A percentile compares a stretch with the other conserved stretches of the same genome.
These are phyloP conservation scores for Carallia pectinifolia DNA, from an alignment of 345 rosid genomes.

Conservation along the genomic window DNA sequence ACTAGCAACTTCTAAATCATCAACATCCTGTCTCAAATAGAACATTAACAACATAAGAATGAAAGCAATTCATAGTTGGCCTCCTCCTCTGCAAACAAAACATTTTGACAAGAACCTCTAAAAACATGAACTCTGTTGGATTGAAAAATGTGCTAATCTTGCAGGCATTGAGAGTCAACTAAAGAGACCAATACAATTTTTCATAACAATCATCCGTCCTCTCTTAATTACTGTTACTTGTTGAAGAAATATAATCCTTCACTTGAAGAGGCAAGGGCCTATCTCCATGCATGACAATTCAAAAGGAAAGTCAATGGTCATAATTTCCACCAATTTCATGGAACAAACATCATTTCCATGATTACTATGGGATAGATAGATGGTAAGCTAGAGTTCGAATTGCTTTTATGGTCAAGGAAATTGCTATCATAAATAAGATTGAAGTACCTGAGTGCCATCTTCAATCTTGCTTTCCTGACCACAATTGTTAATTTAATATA, in stretches of 20 bases:
- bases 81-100: conserved; percentile 4
- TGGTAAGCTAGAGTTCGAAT: not conserved
- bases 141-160: not conserved
- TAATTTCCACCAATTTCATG: not conserved
- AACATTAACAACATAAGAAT: conserved; percentile 16
- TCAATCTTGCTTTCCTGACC: conserved; percentile 40
- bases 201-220: not conserved
- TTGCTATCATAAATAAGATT: conserved; percentile 4
- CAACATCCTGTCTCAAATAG: conserved; percentile 54
- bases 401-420: not conserved
- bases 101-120: not conserved
- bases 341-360: not conserved
- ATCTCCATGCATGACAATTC: not conserved
- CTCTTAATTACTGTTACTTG: not conserved
- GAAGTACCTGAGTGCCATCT: conserved; percentile 51
- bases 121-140: not conserved
- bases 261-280: not conserved
- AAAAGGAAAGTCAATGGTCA: not conserved
- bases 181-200: not conserved
- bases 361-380: not conserved
- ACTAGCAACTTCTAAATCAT: conserved; percentile 56
- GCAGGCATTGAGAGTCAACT: not conserved
- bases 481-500: conserved; percentile 31
- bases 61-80: conserved; percentile 3
- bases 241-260: not conserved